Percentiles rank a stretch among this genome's conserved stretches.
phyloP scores from a whole-genome alignment of 768 basidiomycete genomes.

The Scleroderma citrinum region DNA sequence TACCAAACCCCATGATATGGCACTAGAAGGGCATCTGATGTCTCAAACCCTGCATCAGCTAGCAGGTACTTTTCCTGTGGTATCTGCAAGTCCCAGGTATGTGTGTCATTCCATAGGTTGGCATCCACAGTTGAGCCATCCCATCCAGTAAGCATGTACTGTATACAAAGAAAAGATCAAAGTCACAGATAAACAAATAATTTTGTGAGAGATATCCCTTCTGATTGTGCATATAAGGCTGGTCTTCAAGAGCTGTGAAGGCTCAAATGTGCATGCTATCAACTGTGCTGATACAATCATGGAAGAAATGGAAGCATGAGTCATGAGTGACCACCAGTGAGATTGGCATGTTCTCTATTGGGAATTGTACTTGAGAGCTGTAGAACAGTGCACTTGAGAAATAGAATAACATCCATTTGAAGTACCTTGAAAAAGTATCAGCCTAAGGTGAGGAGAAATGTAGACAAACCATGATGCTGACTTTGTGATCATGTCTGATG shows the following conservation, averaged over 20 bases:
- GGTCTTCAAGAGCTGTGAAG: neutral
- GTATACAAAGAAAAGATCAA: conserved; percentile 10
- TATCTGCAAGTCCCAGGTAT: conserved; percentile 1
- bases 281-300: conserved; percentile 4
- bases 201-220: conserved; percentile 17
- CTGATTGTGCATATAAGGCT: conserved; percentile 6
- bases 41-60: neutral
- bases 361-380: neutral
- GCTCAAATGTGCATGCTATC: conserved; percentile 5
- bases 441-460: neutral
- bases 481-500: neutral
- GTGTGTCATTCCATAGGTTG: conserved; percentile 5
- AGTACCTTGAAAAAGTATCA: conserved; percentile 7
- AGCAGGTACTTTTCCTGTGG: neutral
- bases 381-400: conserved; percentile 5
- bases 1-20: neutral
- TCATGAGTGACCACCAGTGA: neutral
- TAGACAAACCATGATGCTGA: neutral
- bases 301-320: conserved; percentile 2
- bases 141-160: conserved; percentile 10
- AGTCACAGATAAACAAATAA: conserved; percentile 13
- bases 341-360: neutral
- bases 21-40: neutral
- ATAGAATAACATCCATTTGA: conserved; percentile 4
- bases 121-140: conserved; percentile 13